Percentiles rank a stretch among this genome's conserved stretches.
phyloP scores from a whole-genome alignment of 1,284 basidiomycete species.

The Fistulina hepatica region DNA sequence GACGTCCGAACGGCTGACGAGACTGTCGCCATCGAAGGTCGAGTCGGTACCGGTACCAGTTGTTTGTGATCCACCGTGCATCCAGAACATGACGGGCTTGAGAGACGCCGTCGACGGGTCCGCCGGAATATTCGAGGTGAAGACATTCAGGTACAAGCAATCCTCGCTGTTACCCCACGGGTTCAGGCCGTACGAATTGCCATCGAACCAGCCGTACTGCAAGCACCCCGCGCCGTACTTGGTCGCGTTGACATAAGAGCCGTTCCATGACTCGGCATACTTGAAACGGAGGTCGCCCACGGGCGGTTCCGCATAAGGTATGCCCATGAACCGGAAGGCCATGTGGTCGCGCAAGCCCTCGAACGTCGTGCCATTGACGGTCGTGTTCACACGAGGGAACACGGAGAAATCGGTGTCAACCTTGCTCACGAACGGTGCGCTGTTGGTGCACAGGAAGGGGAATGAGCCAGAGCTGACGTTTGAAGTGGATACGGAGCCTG shows the following conservation, averaged over 20 bases:
- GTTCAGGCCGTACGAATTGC: conserved; percentile 16
- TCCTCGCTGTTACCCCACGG: conserved; percentile 50
- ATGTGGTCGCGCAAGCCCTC: conserved; percentile 16
- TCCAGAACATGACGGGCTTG: conserved; percentile 58
- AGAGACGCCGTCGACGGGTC: conserved; percentile 23
- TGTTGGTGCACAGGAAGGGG: conserved; percentile 17
- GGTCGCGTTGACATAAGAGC: conserved; percentile 34
- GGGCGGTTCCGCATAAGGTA: conserved; percentile 46
- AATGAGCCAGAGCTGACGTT: background rate
- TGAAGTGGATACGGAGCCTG: background rate
- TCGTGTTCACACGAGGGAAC: conserved; percentile 11
- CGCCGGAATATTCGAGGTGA: conserved; percentile 34
- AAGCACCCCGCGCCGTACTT: conserved; percentile 35
- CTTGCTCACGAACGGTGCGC: conserved; percentile 13
- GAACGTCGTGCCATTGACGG: conserved; percentile 10
- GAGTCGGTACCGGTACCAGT: conserved; percentile 48
- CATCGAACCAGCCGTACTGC: conserved; percentile 6
- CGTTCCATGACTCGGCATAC: conserved; percentile 31
- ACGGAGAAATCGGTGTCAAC: conserved; percentile 16
- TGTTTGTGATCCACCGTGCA: conserved; percentile 51
- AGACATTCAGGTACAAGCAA: conserved; percentile 44
- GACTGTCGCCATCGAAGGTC: conserved; percentile 42
- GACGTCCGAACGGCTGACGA: conserved; percentile 38
- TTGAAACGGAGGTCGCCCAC: conserved; percentile 37
- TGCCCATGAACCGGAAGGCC: conserved; percentile 25